phyloP scores from a whole-genome alignment of 1,284 basidiomycete genomes.

The Ganoderma resinaceum region DNA sequence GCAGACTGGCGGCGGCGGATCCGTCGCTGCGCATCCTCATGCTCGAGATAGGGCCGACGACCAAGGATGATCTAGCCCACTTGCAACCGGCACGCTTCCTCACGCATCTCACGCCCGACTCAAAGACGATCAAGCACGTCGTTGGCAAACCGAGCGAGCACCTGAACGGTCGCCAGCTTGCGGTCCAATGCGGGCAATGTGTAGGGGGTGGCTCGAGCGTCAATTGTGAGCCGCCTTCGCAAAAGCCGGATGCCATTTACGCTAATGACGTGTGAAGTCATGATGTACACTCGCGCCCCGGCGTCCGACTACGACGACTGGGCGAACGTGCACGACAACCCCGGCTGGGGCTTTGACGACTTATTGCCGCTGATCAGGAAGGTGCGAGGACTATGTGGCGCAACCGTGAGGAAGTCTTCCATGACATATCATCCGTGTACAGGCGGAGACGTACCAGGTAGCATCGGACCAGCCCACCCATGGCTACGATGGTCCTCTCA shows the following conservation, averaged over 20 bases:
- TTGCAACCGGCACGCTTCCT: conserved; percentile 43
- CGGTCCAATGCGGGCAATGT: conserved; percentile 50
- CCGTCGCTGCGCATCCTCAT: conserved; percentile 48
- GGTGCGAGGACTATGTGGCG: conserved; percentile 11
- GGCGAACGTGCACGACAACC: conserved; percentile 51
- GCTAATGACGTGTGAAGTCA: conserved; percentile 29
- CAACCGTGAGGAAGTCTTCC: background rate
- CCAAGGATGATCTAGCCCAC: conserved; percentile 38
- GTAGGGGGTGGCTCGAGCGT: conserved; percentile 65
- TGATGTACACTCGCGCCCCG: conserved; percentile 57
- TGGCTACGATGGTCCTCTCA: conserved; percentile 36
- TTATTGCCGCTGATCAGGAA: conserved; percentile 47
- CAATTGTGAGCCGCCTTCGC: conserved; percentile 51
- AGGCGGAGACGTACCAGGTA: conserved; percentile 30
- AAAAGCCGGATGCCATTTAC: background rate
- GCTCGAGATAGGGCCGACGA: conserved; percentile 49
- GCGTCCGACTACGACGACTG: conserved; percentile 65
- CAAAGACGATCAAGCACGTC: conserved; percentile 29
- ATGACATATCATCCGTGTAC: too few species aligned
- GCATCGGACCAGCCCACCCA: conserved; percentile 29
- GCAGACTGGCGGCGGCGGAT: conserved; percentile 50
- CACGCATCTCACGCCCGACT: conserved; percentile 35
- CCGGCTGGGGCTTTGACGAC: conserved; percentile 58
- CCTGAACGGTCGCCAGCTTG: conserved; percentile 49
- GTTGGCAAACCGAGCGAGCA: conserved; percentile 38